Evolutionary conservation across 257 asterid genomes (phyloP).

Genomic region (Paraleonurus japonicus): DNA sequence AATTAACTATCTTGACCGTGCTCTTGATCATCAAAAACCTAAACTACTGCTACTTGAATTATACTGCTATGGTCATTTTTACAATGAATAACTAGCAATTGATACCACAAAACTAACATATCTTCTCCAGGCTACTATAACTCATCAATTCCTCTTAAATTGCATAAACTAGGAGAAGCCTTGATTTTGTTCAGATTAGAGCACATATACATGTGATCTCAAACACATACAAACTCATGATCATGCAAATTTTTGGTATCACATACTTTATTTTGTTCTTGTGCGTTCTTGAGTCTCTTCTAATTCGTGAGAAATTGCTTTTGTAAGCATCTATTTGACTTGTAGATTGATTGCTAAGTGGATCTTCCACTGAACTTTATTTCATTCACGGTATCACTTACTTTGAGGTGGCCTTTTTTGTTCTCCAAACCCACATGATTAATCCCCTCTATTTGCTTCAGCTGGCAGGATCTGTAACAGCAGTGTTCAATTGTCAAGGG

Average conservation of each 20-base stretch:
- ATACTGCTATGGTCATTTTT: conserved; percentile 1
- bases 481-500: conserved; percentile 98
- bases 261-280: conserved; percentile 10
- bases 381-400: conserved; percentile 9
- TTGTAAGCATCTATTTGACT: conserved; percentile 4
- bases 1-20: not conserved
- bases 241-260: not conserved
- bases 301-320: not conserved
- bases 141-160: not conserved
- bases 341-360: not conserved
- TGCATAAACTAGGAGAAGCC: conserved; percentile 10
- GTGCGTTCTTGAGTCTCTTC: conserved; percentile 16
- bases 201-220: not conserved
- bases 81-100: not conserved
- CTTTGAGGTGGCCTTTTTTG: conserved; percentile 11
- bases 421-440: conserved; percentile 13
- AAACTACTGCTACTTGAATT: not conserved
- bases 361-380: conserved; percentile 4
- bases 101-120: not conserved
- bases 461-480: conserved; percentile 98
- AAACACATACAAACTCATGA: not conserved
- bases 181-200: not conserved
- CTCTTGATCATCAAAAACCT: not conserved
- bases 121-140: not conserved
- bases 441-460: conserved; percentile 38